Conservation (phyloP, 1,284 basidiomycete genomes). For the Sanghuangporus weigelae region DNA sequence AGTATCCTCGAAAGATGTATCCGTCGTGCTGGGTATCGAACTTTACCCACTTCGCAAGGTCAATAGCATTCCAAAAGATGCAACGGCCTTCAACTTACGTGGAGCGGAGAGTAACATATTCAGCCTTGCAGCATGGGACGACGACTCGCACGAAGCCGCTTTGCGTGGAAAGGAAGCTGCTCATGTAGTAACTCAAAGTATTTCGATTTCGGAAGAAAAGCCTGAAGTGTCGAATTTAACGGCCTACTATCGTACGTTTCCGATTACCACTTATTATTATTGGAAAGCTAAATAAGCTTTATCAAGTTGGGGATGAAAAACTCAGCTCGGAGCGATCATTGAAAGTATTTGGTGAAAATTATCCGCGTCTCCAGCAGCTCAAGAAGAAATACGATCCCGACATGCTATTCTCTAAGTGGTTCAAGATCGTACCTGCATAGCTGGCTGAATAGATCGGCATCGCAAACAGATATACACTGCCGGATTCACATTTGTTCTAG, state of each 20-base stretch:
- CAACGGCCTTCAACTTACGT: constrained; percentile 34
- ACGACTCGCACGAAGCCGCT: constrained; percentile 26
- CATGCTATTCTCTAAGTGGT: constrained; percentile 50
- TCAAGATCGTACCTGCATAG: constrained; percentile 32
- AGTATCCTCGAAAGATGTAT: constrained; percentile 15
- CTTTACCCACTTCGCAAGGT: constrained; percentile 37
- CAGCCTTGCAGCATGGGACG: constrained; percentile 32
- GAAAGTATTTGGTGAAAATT: constrained; percentile 40
- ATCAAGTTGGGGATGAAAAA: constrained; percentile 15
- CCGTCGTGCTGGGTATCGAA: constrained; percentile 34
- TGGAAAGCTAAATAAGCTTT: not conserved
- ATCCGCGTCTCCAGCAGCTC: constrained; percentile 41
- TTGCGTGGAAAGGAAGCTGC: constrained; percentile 24
- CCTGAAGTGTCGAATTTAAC: too few relatives aligned
- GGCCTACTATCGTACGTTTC: constrained; percentile 26
- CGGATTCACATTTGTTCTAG: not conserved
- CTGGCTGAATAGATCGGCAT: too few relatives aligned
- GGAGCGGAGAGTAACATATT: constrained; percentile 29
- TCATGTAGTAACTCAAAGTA: constrained; percentile 21
- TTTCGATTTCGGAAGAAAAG: constrained; percentile 11
- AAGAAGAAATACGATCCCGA: constrained; percentile 49
- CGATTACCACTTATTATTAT: not conserved
- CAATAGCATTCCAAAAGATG: constrained; percentile 31
- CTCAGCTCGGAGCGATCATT: constrained; percentile 26
- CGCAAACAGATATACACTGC: not conserved